Evolutionary conservation across 257 asterid species (phyloP).

Genomic region (Solanum pennellii): DNA sequence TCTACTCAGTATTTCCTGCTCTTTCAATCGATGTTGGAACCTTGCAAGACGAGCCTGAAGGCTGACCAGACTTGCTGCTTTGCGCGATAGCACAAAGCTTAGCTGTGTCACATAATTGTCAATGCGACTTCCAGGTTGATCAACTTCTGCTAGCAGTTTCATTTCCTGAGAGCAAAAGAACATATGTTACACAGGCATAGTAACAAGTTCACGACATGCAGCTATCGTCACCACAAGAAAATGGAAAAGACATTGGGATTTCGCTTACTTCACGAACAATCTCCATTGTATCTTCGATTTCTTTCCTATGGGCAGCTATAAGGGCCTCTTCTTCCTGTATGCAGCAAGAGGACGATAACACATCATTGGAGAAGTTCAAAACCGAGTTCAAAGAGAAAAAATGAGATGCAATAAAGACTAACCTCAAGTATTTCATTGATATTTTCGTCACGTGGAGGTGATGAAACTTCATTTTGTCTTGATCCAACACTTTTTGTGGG

Average conservation of each 20-base stretch:
- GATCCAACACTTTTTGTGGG: slow-evolving; percentile 27
- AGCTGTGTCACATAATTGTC: slow-evolving; percentile 84
- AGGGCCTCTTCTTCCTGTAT: slow-evolving; percentile 91
- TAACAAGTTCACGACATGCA: background rate
- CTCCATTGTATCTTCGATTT: slow-evolving; percentile 98
- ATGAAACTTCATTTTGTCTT: slow-evolving; percentile 19
- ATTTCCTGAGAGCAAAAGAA: slow-evolving; percentile 60
- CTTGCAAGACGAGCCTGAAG: slow-evolving; percentile 98
- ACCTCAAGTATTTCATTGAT: slow-evolving; percentile 94
- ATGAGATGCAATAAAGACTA: background rate
- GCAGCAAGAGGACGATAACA: slow-evolving; percentile 2
- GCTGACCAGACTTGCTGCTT: slow-evolving; percentile 94
- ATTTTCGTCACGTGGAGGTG: slow-evolving; percentile 47
- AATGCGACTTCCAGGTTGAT: slow-evolving; percentile 92
- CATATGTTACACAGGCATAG: background rate
- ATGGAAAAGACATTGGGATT: background rate
- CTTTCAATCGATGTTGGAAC: slow-evolving; percentile 95
- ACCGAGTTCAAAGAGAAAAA: background rate
- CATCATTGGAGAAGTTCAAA: background rate
- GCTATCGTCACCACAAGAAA: background rate
- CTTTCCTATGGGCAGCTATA: slow-evolving; percentile 88
- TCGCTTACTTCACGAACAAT: slow-evolving; percentile 86
- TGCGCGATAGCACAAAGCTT: slow-evolving; percentile 87
- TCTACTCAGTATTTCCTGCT: slow-evolving; percentile 94
- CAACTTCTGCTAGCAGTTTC: slow-evolving; percentile 90